These are phyloP conservation scores for Fusarium falciforme DNA, from an alignment of 2,329 filamentous ascomycete species.

Conservation along the genomic window DNA sequence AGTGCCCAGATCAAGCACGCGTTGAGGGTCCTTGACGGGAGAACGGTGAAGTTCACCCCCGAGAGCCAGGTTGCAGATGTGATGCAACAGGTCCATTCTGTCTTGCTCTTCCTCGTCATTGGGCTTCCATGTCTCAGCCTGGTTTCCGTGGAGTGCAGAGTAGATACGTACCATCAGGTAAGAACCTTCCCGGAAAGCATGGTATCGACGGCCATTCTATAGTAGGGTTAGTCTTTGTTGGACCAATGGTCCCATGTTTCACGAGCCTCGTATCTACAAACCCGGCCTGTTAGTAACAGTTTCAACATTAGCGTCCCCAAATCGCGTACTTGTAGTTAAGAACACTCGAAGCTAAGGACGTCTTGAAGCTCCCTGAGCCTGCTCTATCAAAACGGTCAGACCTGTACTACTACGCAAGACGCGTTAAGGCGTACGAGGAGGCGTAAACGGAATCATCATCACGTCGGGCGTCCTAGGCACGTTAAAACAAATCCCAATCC, in stretches of 20 bases:
- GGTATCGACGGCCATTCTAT: constrained; percentile 3
- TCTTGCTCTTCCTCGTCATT: constrained; percentile 45
- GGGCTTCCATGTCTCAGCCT: neutral
- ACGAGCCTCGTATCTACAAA: neutral
- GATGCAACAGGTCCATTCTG: constrained; percentile 13
- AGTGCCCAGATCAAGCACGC: constrained; percentile 4
- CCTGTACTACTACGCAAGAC: neutral
- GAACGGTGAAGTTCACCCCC: neutral
- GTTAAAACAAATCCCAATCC: neutral
- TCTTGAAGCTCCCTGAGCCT: constrained; percentile 1
- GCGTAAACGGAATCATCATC: neutral
- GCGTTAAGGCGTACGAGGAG: neutral
- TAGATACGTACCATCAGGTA: constrained; percentile 5
- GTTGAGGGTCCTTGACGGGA: neutral
- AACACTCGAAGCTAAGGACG: constrained; percentile 1
- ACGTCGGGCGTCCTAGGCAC: neutral
- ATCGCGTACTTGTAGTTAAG: constrained; percentile 6
- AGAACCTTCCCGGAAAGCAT: constrained; percentile 5
- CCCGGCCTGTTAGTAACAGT: neutral
- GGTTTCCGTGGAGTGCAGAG: neutral
- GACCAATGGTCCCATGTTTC: neutral
- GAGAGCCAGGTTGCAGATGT: neutral
- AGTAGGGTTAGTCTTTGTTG: neutral
- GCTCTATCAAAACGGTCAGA: neutral
- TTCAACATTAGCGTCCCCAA: neutral